Conservation (phyloP, 1,139 yeast species). For the Saccharomyces uvarum region DNA sequence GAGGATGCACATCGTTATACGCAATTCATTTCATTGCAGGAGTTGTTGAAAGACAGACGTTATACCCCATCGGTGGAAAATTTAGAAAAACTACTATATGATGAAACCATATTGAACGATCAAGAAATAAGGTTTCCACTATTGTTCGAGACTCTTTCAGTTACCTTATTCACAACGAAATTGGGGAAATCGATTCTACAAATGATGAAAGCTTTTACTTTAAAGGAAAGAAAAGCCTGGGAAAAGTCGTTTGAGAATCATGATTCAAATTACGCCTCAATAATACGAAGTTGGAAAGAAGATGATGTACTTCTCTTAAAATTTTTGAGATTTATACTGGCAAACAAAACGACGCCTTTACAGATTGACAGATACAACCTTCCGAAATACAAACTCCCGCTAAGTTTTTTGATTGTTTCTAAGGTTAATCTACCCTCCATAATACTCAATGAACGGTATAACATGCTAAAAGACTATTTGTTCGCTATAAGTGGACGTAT, state of each 20-base stretch:
- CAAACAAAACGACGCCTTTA: slow-evolving; percentile 12
- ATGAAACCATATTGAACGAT: not conserved
- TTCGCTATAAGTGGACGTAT: slow-evolving; percentile 8
- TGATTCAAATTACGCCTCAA: slow-evolving; percentile 1
- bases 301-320: slow-evolving; percentile 6
- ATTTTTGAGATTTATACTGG: slow-evolving; percentile 16
- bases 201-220: not conserved
- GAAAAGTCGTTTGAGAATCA: not conserved
- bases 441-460: slow-evolving; percentile 17
- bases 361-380: slow-evolving; percentile 9
- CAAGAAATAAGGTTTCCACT: not conserved
- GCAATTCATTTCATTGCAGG: slow-evolving; percentile 1
- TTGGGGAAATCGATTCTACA: slow-evolving; percentile 19
- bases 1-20: not conserved
- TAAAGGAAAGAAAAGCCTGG: slow-evolving; percentile 6
- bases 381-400: slow-evolving; percentile 13
- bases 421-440: slow-evolving; percentile 11
- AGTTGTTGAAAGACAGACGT: slow-evolving; percentile 11
- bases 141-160: slow-evolving; percentile 13
- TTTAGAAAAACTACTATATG: not conserved
- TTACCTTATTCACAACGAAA: slow-evolving; percentile 21
- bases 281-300: not conserved
- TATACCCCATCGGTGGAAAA: slow-evolving; percentile 1
- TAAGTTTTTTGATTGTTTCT: slow-evolving; percentile 12
- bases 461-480: slow-evolving; percentile 21